Base-by-base conservation (phyloP, 1,284 basidiomycete genomes). In the Leccinum angustisporum region DNA sequence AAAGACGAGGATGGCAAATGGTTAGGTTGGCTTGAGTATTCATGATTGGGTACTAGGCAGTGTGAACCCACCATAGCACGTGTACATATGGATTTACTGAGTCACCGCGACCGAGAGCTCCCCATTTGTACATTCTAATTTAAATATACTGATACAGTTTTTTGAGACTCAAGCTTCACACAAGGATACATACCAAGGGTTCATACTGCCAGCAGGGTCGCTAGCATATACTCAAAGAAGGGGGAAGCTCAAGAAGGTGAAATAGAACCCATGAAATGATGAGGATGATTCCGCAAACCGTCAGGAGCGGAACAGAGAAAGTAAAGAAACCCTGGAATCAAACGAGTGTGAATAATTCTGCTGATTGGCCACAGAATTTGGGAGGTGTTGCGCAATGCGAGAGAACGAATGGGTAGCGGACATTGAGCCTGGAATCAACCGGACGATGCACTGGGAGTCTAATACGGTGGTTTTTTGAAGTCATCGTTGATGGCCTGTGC, bases 391-490 rank as follows among this genome's bases (percentile, higher is more conserved):
- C 21, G 38, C 31, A 40, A 50, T 51, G 52, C 16, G 18, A 50
- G 30, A 54, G 18, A 56, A 27, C 5, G 8, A 21, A 46, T 21
- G 21, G 18, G 51, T 10, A 30, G 51, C n/a, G 3, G 5, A 10
- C 21, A 11, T 25, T 25, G 43, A 48, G n/a, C 30, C 51, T 48
- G 18, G 38, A 31, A 31, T 21, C 8, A n/a, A 18, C 27, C 30
- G 7, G 13, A 30, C 7, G n/a, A 43, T 54, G 61, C 5, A 13
- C 25, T 2, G 34, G 7, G 14, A 46, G 31, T 63, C 70, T 79
- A 84, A 65, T 86, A 86, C 1, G 82, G 82, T 10, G 82, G 82
- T 18, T 77, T 80, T 73, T 89, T 89, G 80, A 87, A 88, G 64
- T 88, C 86, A 59, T 82, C 76, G 67, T 73, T 81, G 68, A 85